Evolutionary conservation across 2,329 filamentous ascomycete genomes (phyloP), one percentile per base, ranked within the genome.

Genomic region (Scorias spongiosa): DNA sequence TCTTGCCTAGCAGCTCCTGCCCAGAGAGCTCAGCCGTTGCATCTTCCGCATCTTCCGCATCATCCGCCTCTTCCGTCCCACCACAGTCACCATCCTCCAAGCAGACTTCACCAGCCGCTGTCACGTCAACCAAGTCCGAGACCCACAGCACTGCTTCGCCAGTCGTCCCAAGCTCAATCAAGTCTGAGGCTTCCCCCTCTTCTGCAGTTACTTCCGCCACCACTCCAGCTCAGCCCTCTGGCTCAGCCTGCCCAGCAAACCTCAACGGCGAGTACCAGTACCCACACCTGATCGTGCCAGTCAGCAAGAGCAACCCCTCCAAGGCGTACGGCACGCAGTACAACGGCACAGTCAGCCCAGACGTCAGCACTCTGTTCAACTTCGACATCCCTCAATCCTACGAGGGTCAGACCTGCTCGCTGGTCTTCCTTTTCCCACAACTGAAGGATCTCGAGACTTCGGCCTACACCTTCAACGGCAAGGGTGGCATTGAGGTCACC

Each of bases 251-350:
- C 49, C 58, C 62, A 17, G 49, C 51, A 10, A 50, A 57, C 42
- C 54, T 66, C 26, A 52, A 50, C 7, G 58, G 57, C 39, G 47
- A 48, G 28, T 65, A 57, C 44, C 51, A 63, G 43, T 77, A 66
- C 59, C 78, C 78, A 10, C 74, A 80, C 53, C 64, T 81, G 43
- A 80, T 84, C 54, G 61, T 81, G 20, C 72, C 77, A 5, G 62
- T 82, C 48, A 68, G 76, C 61, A 71, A 69, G 2, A 61, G 65
- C 10, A 62, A 70, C 14, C 75, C 78, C 0, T 61, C 70, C 56
- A 67, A 62, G 5, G 64, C 71, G 0, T 62, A 63, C 37, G 77
- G 77, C 5, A 75, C 71, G 1, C 69, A 68, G 0, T 74, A 67
- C 62, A 72, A 74, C 49, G 78, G 76, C 42, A 69, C 69, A 10